Conservation (phyloP, 2,329 filamentous ascomycete genomes). For the Kalaharituber pfeilii region DNA sequence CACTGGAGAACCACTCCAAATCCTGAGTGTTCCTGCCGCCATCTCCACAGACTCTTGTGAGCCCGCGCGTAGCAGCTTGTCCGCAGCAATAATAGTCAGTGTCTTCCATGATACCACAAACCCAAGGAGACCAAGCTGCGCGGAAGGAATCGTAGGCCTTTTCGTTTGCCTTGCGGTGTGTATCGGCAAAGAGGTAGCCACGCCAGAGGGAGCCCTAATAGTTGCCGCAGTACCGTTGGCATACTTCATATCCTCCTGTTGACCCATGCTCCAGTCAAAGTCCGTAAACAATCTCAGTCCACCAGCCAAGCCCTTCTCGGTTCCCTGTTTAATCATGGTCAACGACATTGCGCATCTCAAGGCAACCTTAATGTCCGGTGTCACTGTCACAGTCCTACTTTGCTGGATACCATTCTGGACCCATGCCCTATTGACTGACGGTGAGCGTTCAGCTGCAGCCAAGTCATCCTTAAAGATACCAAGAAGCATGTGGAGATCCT, state of each 20-base stretch:
- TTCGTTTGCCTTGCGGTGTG: slow-evolving; percentile 34
- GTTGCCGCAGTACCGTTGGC: slow-evolving; percentile 25
- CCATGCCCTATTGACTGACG: slow-evolving; percentile 26
- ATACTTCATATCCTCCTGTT: background rate
- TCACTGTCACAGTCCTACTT: slow-evolving; percentile 28
- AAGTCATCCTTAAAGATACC: slow-evolving; percentile 41
- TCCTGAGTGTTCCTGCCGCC: slow-evolving; percentile 39
- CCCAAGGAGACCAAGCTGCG: slow-evolving; percentile 32
- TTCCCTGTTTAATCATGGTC: slow-evolving; percentile 27
- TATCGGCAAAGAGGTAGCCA: slow-evolving; percentile 36
- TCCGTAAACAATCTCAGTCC: slow-evolving; percentile 24
- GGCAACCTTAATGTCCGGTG: slow-evolving; percentile 39
- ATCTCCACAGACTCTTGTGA: slow-evolving; percentile 38
- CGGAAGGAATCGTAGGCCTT: slow-evolving; percentile 31
- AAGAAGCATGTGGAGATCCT: slow-evolving; percentile 10
- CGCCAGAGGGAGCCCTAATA: slow-evolving; percentile 29
- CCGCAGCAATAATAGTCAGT: slow-evolving; percentile 35
- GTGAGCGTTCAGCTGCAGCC: slow-evolving; percentile 34
- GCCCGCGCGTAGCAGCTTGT: slow-evolving; percentile 33
- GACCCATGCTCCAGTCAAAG: slow-evolving; percentile 30
- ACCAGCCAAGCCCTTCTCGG: slow-evolving; percentile 2
- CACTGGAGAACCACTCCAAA: slow-evolving; percentile 41
- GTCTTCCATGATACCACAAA: slow-evolving; percentile 40
- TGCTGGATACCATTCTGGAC: slow-evolving; percentile 27
- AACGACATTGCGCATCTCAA: slow-evolving; percentile 44